Base-by-base conservation (phyloP, 345 rosid genomes). In the Citropsis articulata region DNA sequence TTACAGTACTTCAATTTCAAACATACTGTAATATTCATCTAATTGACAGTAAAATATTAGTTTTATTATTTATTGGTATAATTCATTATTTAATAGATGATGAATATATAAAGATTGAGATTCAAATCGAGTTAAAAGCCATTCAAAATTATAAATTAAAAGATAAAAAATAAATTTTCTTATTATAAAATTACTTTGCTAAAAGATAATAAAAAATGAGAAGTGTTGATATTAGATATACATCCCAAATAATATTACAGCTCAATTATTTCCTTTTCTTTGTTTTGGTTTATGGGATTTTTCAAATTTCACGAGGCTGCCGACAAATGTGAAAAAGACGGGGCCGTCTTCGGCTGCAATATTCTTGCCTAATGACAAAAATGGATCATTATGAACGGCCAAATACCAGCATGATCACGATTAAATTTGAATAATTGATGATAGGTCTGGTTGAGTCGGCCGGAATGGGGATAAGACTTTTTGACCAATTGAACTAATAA, bases 81-180 rank as follows among this genome's bases (percentile, higher is more conserved):
- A 42, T 9, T 42, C 0, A 42, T 7, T 42, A 42, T 42, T 42
- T 10, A 42, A 42, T 10, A 42, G 0, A 42, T 2, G 12, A 42
- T 9, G 9, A 2, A 2, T 1, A 0, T 1, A 2, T 10, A 36
- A 35, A 3, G 35, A 3, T 33, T 33, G 9, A 8, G 2, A 0
- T 0, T 40, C 38, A 0, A 36, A 36, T 36, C 0, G 45, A 40
- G 45, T 40, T 2, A 2, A 2, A 40, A 9, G 0, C 3, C 12
- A 40, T 1, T 40, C 1, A 40, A 9, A 9, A 40, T 40, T 9
- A 40, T 2, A 40, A 9, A 40, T 40, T 40, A 40, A 40, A 40
- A 9, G 42, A 38, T 38, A 40, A 40, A 36, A 40, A 40, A 40
- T 10, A 9, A 40, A 0, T 9, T 40, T 40, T 9, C 13, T 9